Evolutionary conservation across 768 basidiomycete genomes (phyloP).

Genomic region (Mycena olivaceomarginata): DNA sequence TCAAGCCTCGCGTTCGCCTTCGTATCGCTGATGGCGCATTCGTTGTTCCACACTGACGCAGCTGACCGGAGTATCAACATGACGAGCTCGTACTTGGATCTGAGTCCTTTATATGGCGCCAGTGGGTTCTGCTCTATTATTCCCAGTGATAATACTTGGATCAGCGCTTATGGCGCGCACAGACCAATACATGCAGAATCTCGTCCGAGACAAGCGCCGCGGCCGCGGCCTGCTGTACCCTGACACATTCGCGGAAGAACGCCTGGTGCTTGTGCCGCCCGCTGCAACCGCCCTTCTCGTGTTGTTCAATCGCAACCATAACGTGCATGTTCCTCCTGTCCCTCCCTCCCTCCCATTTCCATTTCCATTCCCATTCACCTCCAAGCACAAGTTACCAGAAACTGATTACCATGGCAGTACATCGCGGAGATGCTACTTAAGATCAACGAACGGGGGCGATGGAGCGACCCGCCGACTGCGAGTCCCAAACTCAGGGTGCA

Average conservation of each 20-base stretch:
- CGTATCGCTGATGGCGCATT: conserved; percentile 77
- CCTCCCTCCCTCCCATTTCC: too few relatives aligned
- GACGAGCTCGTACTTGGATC: conserved; percentile 73
- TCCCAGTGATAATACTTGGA: conserved; percentile 49
- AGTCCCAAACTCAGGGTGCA: conserved; percentile 27
- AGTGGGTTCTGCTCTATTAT: conserved; percentile 45
- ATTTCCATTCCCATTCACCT: too few relatives aligned
- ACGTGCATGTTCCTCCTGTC: conserved; percentile 55
- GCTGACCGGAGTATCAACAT: conserved; percentile 67
- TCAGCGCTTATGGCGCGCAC: conserved; percentile 39
- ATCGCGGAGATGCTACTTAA: conserved; percentile 71
- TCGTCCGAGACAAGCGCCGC: conserved; percentile 64
- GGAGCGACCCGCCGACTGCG: conserved; percentile 62
- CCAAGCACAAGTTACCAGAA: too few relatives aligned
- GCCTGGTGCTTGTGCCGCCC: conserved; percentile 70
- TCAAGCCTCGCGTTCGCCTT: conserved; percentile 81
- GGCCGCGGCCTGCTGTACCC: conserved; percentile 72
- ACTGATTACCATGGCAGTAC: conserved; percentile 57
- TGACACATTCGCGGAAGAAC: conserved; percentile 67
- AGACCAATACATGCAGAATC: conserved; percentile 53
- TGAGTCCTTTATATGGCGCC: conserved; percentile 74
- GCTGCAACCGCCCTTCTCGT: conserved; percentile 71
- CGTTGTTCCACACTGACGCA: conserved; percentile 69
- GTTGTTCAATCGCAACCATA: conserved; percentile 76
- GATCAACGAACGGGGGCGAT: conserved; percentile 73